Base-by-base conservation (phyloP, 176 grass and related monocot species). In the Musa itinerans region DNA sequence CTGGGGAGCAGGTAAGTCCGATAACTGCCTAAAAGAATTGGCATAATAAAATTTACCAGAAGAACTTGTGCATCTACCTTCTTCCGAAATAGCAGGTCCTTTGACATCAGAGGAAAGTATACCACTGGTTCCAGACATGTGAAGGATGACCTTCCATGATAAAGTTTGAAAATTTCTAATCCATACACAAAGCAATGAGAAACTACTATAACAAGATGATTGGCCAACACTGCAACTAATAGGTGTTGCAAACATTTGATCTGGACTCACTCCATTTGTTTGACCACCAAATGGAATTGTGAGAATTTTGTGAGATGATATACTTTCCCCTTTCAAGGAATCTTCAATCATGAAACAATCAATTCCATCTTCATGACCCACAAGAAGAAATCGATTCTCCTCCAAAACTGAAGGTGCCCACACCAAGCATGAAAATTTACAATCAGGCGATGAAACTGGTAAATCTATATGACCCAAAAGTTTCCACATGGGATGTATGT, bases 171-270 rank as follows among this genome's bases (percentile, higher is more conserved):
- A 89, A 8, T 43, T 89, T 23, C 81, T 80, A 66, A 61, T 90
- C 90, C 93, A 97, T 85, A 88, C 56, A 77, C 90, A 97, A 69
- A 86, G 74, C 63, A 97, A 72, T 66, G 90, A 63, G 78, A 93
- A 97, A 76, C 83, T 92, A 78, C 82, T 86, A 67, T 49, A 74
- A 14, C 84, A 49, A 78, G 89, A 81, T 79, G 61, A 65, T 14
- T 82, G 43, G 53, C 65, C 76, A n/a, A 76, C 88, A 59, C 73
- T 76, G 71, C 81, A 86, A 83, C 69, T 43, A 81, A 96, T 81
- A 79, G 89, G 83, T 83, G 86, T 89, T 19, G 88, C 83, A 85
- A 86, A 89, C 83, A 97, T 89, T 71, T 78, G 82, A 75, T 93
- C 88, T 74, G 88, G 83, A 17, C 79, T 83, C 74, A 78, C 76